Conservation (phyloP, 768 basidiomycete species). For the Xerocomellus chrysenteron region DNA sequence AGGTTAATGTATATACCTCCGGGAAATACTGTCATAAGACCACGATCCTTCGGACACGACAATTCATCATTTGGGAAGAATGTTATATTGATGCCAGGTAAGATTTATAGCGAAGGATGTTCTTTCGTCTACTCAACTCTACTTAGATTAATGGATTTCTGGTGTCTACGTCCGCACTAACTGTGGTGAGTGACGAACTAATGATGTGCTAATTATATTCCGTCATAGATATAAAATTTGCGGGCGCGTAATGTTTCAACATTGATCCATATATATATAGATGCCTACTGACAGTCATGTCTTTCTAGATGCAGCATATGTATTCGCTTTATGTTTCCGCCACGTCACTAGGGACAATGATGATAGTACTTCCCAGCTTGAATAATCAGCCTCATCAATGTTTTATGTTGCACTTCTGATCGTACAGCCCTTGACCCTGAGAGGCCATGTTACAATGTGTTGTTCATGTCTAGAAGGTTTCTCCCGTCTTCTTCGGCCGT, state of each 20-base stretch:
- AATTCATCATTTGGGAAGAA: neutral
- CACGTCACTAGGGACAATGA: neutral
- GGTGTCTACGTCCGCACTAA: neutral
- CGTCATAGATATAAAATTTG: neutral
- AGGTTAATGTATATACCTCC: neutral
- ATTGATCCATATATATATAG: neutral
- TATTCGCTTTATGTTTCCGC: neutral
- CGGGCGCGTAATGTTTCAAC: neutral
- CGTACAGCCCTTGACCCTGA: neutral
- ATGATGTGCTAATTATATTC: neutral
- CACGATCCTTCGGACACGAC: neutral
- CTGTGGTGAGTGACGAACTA: neutral
- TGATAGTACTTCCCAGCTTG: neutral
- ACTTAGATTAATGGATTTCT: neutral
- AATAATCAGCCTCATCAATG: neutral
- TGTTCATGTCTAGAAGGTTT: neutral
- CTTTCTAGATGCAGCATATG: neutral
- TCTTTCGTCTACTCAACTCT: neutral
- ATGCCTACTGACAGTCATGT: neutral
- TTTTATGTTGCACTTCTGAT: neutral
- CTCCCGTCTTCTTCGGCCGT: neutral
- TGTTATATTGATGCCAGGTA: neutral
- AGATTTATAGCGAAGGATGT: neutral
- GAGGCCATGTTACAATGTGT: neutral
- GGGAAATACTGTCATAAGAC: neutral